Evolutionary conservation across 2,329 filamentous ascomycete species (phyloP).

Genomic region (Aspergillus puulaauensis): DNA sequence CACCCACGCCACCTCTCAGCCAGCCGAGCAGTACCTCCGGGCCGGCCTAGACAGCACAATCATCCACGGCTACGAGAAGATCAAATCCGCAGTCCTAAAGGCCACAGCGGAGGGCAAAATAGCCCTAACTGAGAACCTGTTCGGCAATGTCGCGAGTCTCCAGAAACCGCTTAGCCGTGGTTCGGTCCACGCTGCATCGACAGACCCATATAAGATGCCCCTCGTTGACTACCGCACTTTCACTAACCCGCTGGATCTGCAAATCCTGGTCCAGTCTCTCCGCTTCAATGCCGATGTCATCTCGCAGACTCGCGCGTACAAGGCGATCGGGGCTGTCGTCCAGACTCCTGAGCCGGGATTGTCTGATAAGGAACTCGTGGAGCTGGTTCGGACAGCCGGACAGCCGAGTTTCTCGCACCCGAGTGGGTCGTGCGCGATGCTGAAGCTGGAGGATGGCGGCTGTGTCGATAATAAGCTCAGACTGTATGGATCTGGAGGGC

Average conservation of each 20-base stretch:
- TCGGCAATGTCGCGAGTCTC: not conserved
- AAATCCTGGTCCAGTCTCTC: not conserved
- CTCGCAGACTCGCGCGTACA: not conserved
- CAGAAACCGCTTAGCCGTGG: slow-evolving; percentile 4
- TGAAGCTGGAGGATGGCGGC: not conserved
- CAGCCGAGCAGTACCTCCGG: too few relatives aligned
- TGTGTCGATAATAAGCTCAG: slow-evolving; percentile 1
- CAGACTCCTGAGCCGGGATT: not conserved
- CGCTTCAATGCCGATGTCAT: slow-evolving; percentile 4
- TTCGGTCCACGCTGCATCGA: not conserved
- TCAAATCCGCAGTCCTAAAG: not conserved
- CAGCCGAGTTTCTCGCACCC: not conserved
- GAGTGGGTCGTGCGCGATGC: slow-evolving; percentile 2
- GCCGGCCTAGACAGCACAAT: too few relatives aligned
- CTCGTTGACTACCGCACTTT: slow-evolving; percentile 3
- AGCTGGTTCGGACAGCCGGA: not conserved
- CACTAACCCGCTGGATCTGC: slow-evolving; percentile 1
- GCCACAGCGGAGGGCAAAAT: not conserved
- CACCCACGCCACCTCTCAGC: too few relatives aligned
- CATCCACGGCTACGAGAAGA: too few relatives aligned
- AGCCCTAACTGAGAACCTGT: slow-evolving; percentile 1
- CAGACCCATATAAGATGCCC: not conserved
- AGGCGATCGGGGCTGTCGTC: not conserved
- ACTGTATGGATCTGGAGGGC: not conserved
- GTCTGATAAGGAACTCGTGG: not conserved